Evolutionary conservation across 1,139 yeast genomes (phyloP), one percentile per base, ranked within the genome.

Genomic region (Arxiozyma bovina): DNA sequence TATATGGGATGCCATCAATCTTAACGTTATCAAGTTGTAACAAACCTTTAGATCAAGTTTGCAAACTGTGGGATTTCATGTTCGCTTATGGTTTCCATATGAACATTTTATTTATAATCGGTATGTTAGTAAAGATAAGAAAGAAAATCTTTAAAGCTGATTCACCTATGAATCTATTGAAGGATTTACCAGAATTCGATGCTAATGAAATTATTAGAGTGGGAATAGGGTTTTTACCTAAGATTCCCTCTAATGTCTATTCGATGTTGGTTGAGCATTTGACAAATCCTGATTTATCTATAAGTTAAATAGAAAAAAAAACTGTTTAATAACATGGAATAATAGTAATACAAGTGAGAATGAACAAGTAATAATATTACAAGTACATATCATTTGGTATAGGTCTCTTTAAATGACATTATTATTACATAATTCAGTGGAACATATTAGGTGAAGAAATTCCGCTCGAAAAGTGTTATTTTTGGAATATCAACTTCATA

Each of bases 1-100:
- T 90, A 42, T 90, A 89, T 68, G 96, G 96, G 0, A 84, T 90
- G 63, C 95, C 97, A 0, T 83, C 95, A 0, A 88, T 90, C 0
- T 73, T 91, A 58, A 90, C 98, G 0, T 73, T 91, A 51, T 83
- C 94, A 55, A 95, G 96, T 5, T 88, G 96, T 65, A 89, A 96
- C 2, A 96, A 96, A 11, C 94, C 96, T 0, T 73, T 91, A 52
- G 73, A 76, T 30, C 87, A 90, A 58, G 89, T 87, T 0, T 72
- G 90, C 49, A 79, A 83, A 54, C 74, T 90, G 30, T 90, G 98
- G 98, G 98, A 90, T 68, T 86, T 89, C 60, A 71, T 89, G 64
- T 85, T 90, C 69, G 96, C 97, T 3, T 90, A 88, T 64, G 98
- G 98, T 0, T 81, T 87, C 34, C 96, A 91, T 67, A 79, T 90